These are phyloP conservation scores for Mycosarcoma maydis DNA, from an alignment of 1,284 basidiomycete species.

Conservation along the genomic window DNA sequence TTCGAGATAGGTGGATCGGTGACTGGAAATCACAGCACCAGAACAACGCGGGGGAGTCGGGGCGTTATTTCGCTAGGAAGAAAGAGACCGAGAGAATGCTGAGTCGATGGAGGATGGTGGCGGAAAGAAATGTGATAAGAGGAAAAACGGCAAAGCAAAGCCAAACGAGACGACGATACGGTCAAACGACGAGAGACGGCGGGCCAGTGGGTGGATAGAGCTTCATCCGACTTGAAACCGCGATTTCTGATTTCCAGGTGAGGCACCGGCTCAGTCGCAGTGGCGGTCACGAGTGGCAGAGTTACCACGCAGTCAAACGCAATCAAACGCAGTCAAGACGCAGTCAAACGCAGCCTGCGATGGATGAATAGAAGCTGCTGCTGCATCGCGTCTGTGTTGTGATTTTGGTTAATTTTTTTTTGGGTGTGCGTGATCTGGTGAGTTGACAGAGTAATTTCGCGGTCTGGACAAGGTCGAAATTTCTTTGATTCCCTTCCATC, in stretches of 20 bases:
- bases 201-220: slow-evolving; percentile 6
- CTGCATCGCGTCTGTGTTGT: neutral
- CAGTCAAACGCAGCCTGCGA: too few species aligned
- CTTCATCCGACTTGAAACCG: slow-evolving; percentile 18
- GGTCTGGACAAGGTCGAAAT: slow-evolving; percentile 2
- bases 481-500: too few species aligned
- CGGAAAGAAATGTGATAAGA: neutral
- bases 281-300: too few species aligned
- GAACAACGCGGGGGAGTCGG: too few species aligned
- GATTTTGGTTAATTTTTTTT: neutral
- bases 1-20: too few species aligned
- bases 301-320: neutral
- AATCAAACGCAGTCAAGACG: neutral
- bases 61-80: too few species aligned
- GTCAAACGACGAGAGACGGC: neutral
- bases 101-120: slow-evolving; percentile 2
- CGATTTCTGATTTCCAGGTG: neutral
- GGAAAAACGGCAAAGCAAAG: neutral
- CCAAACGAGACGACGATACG: neutral
- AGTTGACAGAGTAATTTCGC: too few species aligned
- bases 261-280: too few species aligned
- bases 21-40: too few species aligned
- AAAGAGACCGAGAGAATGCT: neutral
- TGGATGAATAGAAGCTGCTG: neutral
- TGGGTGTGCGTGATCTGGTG: neutral